A percentile compares a stretch with the other conserved stretches of the same genome.
Evolutionary conservation across 768 basidiomycete genomes (phyloP).

Genomic region (Suillus cothurnatus): DNA sequence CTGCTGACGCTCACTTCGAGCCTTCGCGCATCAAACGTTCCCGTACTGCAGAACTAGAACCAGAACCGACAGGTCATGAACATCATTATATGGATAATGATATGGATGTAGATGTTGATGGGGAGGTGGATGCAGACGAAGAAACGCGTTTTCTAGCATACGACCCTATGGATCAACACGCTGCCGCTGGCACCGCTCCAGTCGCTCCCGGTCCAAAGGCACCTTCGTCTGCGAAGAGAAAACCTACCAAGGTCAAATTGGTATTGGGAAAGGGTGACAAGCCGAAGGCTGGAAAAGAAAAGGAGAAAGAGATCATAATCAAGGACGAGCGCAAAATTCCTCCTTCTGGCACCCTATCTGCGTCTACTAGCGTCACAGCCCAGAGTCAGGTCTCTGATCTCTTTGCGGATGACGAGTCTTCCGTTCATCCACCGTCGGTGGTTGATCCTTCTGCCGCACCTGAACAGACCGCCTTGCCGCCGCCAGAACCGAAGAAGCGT

Average conservation of each 20-base stretch:
- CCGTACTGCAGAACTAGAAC: conserved; percentile 30
- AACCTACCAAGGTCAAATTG: conserved; percentile 23
- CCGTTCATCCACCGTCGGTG: neutral
- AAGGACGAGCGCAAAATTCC: conserved; percentile 44
- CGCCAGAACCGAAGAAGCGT: conserved; percentile 48
- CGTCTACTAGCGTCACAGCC: conserved; percentile 33
- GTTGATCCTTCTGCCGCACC: conserved; percentile 25
- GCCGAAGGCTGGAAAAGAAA: conserved; percentile 33
- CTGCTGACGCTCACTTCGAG: conserved; percentile 65
- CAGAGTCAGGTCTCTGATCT: conserved; percentile 33
- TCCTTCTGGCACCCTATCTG: conserved; percentile 20
- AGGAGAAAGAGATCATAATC: conserved; percentile 37
- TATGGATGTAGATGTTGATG: conserved; percentile 39
- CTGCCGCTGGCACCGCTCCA: neutral
- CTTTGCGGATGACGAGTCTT: conserved; percentile 35
- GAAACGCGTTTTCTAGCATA: conserved; percentile 27
- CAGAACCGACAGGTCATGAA: conserved; percentile 21
- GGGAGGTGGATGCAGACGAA: conserved; percentile 38
- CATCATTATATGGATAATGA: conserved; percentile 49
- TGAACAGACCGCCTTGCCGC: conserved; percentile 24
- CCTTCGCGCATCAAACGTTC: conserved; percentile 25
- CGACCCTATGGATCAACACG: neutral
- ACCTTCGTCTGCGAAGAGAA: conserved; percentile 25
- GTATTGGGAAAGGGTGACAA: conserved; percentile 24
- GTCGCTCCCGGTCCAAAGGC: conserved; percentile 14